A percentile compares a stretch with the other conserved stretches of the same genome.
Evolutionary conservation across 306 rosid genomes (phyloP).

Genomic region (Corylus heterophylla): DNA sequence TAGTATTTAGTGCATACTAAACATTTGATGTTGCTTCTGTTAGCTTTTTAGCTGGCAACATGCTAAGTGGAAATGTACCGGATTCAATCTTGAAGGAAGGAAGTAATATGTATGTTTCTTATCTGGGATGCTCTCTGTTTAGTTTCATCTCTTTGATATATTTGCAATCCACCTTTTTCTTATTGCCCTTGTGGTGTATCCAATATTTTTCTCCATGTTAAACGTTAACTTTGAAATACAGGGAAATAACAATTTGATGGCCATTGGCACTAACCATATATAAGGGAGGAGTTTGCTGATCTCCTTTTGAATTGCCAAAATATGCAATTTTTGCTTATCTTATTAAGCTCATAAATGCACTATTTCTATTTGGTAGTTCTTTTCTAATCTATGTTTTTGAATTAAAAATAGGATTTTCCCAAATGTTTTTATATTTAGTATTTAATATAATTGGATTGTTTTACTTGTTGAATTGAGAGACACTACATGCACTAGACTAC

Average conservation of each 20-base stretch:
- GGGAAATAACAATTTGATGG: background rate
- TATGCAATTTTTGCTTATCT: background rate
- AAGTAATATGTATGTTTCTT: conserved; percentile 64
- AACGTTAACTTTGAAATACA: background rate
- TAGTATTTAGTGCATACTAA: conserved; percentile 21
- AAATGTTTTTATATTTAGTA: background rate
- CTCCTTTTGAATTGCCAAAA: background rate
- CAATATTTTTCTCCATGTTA: background rate
- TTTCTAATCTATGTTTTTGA: background rate
- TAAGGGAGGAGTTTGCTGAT: background rate
- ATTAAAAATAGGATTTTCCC: background rate
- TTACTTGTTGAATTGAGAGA: background rate
- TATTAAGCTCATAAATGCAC: background rate
- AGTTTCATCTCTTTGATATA: conserved; percentile 5
- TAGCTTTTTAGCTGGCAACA: conserved; percentile 76
- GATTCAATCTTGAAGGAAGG: conserved; percentile 56
- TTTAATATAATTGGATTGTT: background rate
- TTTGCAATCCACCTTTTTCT: background rate
- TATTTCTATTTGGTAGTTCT: background rate
- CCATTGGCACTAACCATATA: background rate
- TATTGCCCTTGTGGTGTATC: background rate
- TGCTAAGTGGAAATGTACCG: conserved; percentile 66
- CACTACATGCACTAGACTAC: background rate
- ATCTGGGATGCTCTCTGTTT: conserved; percentile 20
- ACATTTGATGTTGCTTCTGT: conserved; percentile 24